Conservation (phyloP, 2,329 filamentous ascomycete species). For the Microsporum audouinii region DNA sequence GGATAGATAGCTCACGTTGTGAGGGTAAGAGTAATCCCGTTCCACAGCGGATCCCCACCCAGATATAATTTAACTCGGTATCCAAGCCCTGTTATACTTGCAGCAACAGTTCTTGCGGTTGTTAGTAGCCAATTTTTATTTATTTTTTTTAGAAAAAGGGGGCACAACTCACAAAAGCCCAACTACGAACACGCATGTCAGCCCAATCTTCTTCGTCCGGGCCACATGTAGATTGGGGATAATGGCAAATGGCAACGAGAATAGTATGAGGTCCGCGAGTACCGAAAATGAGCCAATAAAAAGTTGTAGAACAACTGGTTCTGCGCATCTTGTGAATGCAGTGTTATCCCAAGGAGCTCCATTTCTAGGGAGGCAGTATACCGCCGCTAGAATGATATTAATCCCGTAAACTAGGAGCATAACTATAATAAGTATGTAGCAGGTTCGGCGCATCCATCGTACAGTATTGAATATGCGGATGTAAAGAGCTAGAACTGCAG, state of each 20-base stretch:
- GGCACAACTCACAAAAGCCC: not conserved
- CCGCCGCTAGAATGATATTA: not conserved
- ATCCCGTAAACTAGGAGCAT: not conserved
- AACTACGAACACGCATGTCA: not conserved
- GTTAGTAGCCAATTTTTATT: not conserved
- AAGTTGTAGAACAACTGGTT: not conserved
- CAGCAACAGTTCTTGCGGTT: not conserved
- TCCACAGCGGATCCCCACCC: not conserved
- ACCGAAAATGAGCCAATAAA: not conserved
- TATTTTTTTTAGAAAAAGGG: not conserved
- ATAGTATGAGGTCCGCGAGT: not conserved
- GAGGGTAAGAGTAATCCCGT: not conserved
- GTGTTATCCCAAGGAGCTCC: not conserved
- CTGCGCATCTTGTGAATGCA: not conserved
- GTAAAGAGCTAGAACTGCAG: not conserved
- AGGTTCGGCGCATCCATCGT: not conserved
- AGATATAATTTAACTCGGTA: not conserved
- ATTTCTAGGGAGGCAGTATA: conserved; percentile 2
- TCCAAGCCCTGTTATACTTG: not conserved
- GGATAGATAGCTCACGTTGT: not conserved
- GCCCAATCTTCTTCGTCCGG: not conserved
- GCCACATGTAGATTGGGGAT: not conserved
- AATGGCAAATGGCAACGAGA: not conserved
- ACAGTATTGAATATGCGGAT: not conserved
- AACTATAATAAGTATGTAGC: not conserved